Evolutionary conservation across 2,329 filamentous ascomycete genomes (phyloP).

Genomic region (Phialocephala subalpina): DNA sequence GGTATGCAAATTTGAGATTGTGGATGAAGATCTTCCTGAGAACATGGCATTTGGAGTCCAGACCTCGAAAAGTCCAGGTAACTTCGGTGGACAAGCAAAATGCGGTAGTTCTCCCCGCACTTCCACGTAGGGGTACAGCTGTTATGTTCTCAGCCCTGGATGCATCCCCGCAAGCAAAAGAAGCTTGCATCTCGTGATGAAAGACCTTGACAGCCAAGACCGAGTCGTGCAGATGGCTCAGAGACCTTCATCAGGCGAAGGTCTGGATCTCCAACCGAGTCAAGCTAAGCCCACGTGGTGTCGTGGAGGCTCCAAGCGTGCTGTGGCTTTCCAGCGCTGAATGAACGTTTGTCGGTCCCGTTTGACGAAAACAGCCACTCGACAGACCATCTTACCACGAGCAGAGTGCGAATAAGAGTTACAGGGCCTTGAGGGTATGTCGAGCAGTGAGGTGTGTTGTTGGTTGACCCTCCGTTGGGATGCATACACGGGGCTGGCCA

Average conservation of each 20-base stretch:
- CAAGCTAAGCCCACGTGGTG: neutral
- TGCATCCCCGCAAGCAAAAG: neutral
- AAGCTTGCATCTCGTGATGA: neutral
- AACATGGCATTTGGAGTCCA: neutral
- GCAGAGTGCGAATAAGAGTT: too few species aligned
- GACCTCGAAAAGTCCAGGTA: neutral
- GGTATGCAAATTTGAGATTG: neutral
- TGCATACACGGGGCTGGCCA: constrained; percentile 1
- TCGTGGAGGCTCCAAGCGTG: neutral
- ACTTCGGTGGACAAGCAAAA: neutral
- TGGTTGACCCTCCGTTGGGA: neutral
- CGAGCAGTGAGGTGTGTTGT: neutral
- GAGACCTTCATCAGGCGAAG: neutral
- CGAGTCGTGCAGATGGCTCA: neutral
- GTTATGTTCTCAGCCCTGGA: neutral
- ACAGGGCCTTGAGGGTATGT: too few species aligned
- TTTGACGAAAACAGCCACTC: too few species aligned
- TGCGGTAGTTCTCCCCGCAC: neutral
- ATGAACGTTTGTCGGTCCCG: too few species aligned
- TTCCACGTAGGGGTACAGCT: neutral
- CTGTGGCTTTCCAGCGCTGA: neutral
- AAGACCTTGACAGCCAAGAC: neutral
- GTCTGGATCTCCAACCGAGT: neutral
- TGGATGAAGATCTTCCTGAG: neutral
- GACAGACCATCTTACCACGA: too few species aligned